phyloP scores from a whole-genome alignment of 2,329 filamentous ascomycete species.

The Sarocladium brachiariae region DNA sequence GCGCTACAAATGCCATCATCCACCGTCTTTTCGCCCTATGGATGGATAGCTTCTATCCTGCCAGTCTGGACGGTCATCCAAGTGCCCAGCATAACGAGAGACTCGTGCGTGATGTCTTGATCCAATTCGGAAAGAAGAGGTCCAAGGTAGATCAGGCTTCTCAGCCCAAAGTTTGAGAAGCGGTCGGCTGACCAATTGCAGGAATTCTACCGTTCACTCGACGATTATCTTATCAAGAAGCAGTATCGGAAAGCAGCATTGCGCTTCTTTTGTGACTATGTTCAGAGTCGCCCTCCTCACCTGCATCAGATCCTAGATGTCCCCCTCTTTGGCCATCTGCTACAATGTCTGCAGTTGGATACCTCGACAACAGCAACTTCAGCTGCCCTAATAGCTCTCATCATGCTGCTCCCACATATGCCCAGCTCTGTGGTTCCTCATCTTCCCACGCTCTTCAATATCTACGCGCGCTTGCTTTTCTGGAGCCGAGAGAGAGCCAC shows the following conservation, averaged over 20 bases:
- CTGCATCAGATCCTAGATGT: conserved; percentile 68
- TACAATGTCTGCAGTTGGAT: conserved; percentile 70
- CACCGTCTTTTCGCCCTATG: conserved; percentile 51
- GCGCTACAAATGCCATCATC: conserved; percentile 41
- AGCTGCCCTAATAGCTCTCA: conserved; percentile 64
- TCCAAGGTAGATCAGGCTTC: conserved; percentile 40
- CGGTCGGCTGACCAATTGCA: conserved; percentile 21
- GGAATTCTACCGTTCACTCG: conserved; percentile 59
- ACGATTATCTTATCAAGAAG: conserved; percentile 58
- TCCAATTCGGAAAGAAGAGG: conserved; percentile 58
- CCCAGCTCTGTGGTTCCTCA: conserved; percentile 63
- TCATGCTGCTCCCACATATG: conserved; percentile 79
- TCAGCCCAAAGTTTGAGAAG: background rate
- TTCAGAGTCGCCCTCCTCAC: conserved; percentile 72
- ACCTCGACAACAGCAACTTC: conserved; percentile 73
- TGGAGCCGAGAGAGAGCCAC: conserved; percentile 56
- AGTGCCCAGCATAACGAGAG: conserved; percentile 40
- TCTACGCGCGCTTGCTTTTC: conserved; percentile 73
- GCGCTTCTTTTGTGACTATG: conserved; percentile 63
- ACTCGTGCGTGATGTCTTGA: conserved; percentile 43
- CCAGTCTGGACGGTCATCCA: conserved; percentile 29
- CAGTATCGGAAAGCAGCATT: conserved; percentile 58
- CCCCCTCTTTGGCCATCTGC: conserved; percentile 61
- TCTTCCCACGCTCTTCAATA: conserved; percentile 69
- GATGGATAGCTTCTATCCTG: conserved; percentile 41